Conservation (phyloP, 1,139 yeast species). For the Candida neerlandica region DNA sequence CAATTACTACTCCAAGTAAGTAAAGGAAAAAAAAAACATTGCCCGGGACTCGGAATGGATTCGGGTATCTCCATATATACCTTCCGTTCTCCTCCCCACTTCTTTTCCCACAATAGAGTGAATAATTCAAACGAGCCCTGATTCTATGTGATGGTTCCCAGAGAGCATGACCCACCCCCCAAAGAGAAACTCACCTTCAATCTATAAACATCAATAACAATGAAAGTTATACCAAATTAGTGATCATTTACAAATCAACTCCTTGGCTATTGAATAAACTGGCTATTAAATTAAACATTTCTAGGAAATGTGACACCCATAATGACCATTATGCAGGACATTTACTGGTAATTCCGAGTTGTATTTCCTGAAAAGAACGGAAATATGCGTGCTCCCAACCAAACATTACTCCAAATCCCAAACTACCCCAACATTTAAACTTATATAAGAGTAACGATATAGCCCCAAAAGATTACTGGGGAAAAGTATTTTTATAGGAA, state of each 20-base stretch:
- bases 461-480: neutral
- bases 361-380: slow-evolving; percentile 3
- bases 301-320: neutral
- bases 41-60: slow-evolving; percentile 4
- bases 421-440: neutral
- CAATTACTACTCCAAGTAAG: too few species aligned
- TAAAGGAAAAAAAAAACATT: neutral
- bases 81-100: too few species aligned
- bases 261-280: too few species aligned
- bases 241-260: neutral
- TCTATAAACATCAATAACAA: too few species aligned
- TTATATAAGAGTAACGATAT: neutral
- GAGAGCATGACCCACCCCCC: too few species aligned
- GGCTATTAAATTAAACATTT: too few species aligned
- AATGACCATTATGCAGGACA: neutral
- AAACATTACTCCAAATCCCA: neutral
- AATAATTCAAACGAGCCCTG: too few species aligned
- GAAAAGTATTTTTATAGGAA: neutral
- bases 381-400: neutral
- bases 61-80: too few species aligned
- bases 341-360: slow-evolving; percentile 8
- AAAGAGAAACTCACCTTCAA: too few species aligned
- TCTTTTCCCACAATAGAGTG: too few species aligned
- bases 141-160: too few species aligned
- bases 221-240: neutral